Conservation (phyloP, 2,329 filamentous ascomycete genomes). For the Rhinocladiella similis region DNA sequence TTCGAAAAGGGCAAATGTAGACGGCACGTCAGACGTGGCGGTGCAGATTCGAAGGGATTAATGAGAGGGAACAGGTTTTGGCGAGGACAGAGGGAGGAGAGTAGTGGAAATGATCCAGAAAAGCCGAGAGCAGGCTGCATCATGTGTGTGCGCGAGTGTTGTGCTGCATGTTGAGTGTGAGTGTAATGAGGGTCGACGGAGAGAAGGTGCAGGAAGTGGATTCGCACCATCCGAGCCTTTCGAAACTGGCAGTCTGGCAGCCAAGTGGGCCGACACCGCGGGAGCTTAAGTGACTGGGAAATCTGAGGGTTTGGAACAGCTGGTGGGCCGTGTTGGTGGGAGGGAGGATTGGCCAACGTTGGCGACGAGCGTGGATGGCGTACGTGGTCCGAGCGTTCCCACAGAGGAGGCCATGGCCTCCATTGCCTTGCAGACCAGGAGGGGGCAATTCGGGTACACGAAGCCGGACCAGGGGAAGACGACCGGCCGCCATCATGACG, state of each 20-base stretch:
- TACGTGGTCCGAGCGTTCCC: not conserved
- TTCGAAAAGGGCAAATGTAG: constrained; percentile 18
- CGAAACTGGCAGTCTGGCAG: constrained; percentile 9
- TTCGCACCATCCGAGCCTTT: not conserved
- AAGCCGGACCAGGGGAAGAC: constrained; percentile 9
- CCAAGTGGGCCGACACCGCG: constrained; percentile 20
- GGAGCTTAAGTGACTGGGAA: constrained; percentile 20
- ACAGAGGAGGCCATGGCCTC: not conserved
- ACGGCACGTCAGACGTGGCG: constrained; percentile 28
- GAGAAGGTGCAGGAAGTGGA: not conserved
- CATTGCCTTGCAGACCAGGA: not conserved
- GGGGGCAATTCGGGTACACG: constrained; percentile 10
- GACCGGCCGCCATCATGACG: not conserved
- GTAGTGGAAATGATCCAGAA: constrained; percentile 17
- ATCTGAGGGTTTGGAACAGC: constrained; percentile 7
- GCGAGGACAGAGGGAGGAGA: constrained; percentile 17
- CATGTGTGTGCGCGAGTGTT: not conserved
- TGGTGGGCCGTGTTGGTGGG: constrained; percentile 4
- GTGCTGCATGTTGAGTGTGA: not conserved
- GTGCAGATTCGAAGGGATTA: constrained; percentile 22
- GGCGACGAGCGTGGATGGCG: constrained; percentile 1
- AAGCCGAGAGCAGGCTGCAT: constrained; percentile 19
- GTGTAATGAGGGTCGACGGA: constrained; percentile 2
- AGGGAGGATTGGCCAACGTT: not conserved
- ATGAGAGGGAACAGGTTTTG: constrained; percentile 28